Conservation (phyloP, 495 filamentous ascomycete species). For the Staphylotrichum tortipilum region DNA sequence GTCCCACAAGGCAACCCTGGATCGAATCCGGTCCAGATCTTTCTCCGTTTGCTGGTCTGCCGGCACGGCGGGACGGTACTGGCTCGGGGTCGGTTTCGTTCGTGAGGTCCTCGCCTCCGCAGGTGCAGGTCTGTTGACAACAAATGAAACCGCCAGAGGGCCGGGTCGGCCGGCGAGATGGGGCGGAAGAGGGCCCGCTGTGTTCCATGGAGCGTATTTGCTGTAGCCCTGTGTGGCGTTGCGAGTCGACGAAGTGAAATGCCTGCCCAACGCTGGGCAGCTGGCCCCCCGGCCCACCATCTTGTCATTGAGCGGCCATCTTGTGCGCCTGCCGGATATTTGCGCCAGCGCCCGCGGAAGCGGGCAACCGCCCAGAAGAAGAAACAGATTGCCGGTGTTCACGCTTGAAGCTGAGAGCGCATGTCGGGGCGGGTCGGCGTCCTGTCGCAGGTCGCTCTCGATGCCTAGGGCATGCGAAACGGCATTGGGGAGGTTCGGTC, state of each 20-base stretch:
- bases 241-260: not conserved
- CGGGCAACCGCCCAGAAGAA: constrained; percentile 29
- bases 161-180: not conserved
- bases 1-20: constrained; percentile 8
- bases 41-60: not conserved
- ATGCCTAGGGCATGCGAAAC: constrained; percentile 9
- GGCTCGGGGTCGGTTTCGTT: not conserved
- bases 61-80: no score
- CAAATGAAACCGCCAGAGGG: not conserved
- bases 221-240: not conserved
- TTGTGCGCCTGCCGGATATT: constrained; percentile 38
- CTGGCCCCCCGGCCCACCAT: constrained; percentile 45
- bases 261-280: constrained; percentile 11
- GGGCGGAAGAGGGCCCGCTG: not conserved
- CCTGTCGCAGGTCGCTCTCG: constrained; percentile 13
- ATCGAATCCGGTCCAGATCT: constrained; percentile 4
- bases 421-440: constrained; percentile 21
- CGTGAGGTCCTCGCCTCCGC: no score
- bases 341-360: constrained; percentile 44
- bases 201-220: not conserved
- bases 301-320: constrained; percentile 43
- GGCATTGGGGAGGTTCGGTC: constrained; percentile 4
- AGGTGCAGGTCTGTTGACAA: no score
- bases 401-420: constrained; percentile 18
- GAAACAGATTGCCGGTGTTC: constrained; percentile 38